Conservation (phyloP, 2,329 filamentous ascomycete genomes). For the Penicillium sp. region DNA sequence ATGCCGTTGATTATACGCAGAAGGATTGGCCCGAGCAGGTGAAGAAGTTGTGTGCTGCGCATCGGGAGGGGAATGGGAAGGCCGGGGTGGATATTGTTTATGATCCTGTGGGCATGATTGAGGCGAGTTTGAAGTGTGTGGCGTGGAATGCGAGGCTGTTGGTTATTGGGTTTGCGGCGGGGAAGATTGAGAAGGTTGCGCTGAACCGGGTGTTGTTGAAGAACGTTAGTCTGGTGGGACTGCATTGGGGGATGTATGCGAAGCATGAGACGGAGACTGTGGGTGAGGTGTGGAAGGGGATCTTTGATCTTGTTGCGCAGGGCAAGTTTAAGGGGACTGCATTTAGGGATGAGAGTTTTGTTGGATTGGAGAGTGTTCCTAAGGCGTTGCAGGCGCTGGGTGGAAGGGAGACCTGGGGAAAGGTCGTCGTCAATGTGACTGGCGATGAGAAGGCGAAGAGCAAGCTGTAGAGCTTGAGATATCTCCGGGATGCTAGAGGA, state of each 20-base stretch:
- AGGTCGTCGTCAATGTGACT: conserved; percentile 86
- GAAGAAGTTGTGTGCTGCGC: conserved; percentile 61
- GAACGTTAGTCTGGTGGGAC: conserved; percentile 85
- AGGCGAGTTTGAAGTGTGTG: conserved; percentile 84
- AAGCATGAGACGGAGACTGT: conserved; percentile 71
- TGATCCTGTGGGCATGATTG: conserved; percentile 89
- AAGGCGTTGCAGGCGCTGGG: conserved; percentile 77
- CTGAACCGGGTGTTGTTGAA: conserved; percentile 92
- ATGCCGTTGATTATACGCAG: conserved; percentile 76
- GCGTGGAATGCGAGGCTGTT: conserved; percentile 90
- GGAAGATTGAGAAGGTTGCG: conserved; percentile 85
- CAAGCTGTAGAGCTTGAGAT: conserved; percentile 32
- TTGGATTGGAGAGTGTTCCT: conserved; percentile 77
- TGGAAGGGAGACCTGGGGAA: conserved; percentile 86
- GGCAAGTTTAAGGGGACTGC: conserved; percentile 81
- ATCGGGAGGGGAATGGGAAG: conserved; percentile 65
- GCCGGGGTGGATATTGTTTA: conserved; percentile 87
- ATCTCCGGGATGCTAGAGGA: background rate
- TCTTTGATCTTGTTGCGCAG: conserved; percentile 73
- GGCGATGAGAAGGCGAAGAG: conserved; percentile 65
- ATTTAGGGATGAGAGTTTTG: conserved; percentile 79
- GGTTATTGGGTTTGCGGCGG: conserved; percentile 86
- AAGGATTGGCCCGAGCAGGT: conserved; percentile 69
- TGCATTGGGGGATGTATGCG: conserved; percentile 89
- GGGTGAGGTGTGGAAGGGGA: conserved; percentile 74